Base-by-base conservation (phyloP, 352 stramenopile species). In the Phytophthora melonis region DNA sequence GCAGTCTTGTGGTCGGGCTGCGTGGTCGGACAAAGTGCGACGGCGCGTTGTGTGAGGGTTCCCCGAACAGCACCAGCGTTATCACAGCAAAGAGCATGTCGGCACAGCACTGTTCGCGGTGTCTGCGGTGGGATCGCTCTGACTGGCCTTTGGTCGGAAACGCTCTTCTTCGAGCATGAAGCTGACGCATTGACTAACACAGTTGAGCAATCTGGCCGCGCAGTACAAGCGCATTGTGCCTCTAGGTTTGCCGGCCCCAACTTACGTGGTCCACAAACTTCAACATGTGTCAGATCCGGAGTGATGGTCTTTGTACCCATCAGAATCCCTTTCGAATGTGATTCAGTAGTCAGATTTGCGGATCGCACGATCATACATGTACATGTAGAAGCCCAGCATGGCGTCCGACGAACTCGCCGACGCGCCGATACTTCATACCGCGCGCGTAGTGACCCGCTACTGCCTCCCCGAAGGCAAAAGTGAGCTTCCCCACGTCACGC, bases 401-500 rank as follows among this genome's bases (percentile, higher is more conserved):
- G 6, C 27, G 27, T 6, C 27, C 27, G 25, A 2, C 2, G 27
- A 30, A 5, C 27, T 30, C 27, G 27, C 27, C 27, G 27, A 32
- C 27, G 27, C 59, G 21, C 68, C 36, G 11, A 10, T 71, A 25
- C 56, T 75, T n/a, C 55, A 62, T 45, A 30, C 36, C n/a, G 56
- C 49, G 53, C 41, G 56, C 13, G 30, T 60, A 1, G 63, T 68
- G 21, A 64, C 49, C 30, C 63, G 49, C 39, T 64, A 54, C 39
- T 68, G 63, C 27, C 47, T 75, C 1, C 55, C 47, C 14, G 32
- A 61, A 57, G 60, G 56, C n/a, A 23, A 32, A 60, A 34, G 19
- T 1, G 68, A 75, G 2, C 63, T 75, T 3, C 63, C 69, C 16
- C 63, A 75, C 25, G 61, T 74, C 32, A 58, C 36, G 7, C 27